Evolutionary conservation across 140 eudicot species (phyloP), one percentile per base, ranked within the genome.

Genomic region (Senecio squalidus): DNA sequence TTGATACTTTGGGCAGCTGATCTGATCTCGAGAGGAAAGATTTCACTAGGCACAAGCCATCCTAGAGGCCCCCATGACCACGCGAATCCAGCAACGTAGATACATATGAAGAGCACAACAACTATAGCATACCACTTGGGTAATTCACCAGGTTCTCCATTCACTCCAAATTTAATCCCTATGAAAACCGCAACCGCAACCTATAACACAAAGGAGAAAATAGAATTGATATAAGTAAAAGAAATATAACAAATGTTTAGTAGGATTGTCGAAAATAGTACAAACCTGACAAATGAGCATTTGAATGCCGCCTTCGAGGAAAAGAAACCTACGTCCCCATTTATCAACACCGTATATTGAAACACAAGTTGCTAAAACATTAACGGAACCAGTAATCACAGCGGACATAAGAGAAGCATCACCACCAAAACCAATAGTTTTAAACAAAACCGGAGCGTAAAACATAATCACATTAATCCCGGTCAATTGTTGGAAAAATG

Each of bases 41-140:
- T 85, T 60, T 89, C 95, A 66, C 93, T 82, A 4, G 95, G 97
- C 46, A 89, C 94, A 4, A 89, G 62, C 97, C 97, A 89, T 4
- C 93, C 97, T 7, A 89, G 71, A 1, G 97, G 97, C 0, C 97
- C 97, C 97, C 97, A 89, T 5, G 97, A 89, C 95, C 95, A 85
- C 4, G 93, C 95, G 17, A 84, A 88, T 22, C 88, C 95, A 0
- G 96, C 83, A 0, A 88, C 95, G 17, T 81, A 84, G 9, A 78
- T 17, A 74, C 97, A 89, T 29, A 89, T 89, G 74, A 89, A 85
- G 39, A 86, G 73, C 47, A 91, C 95, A n/a, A 91, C 95, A 51
- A 86, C 77, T 13, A 80, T 69, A 8, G 98, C 98, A n/a, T 91
- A 91, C 94, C 88, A 78, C 48, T 81, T 78, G 23, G 98, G 94